Base-by-base conservation (phyloP, 2,329 filamentous ascomycete genomes). In the Aspergillus sp. region DNA sequence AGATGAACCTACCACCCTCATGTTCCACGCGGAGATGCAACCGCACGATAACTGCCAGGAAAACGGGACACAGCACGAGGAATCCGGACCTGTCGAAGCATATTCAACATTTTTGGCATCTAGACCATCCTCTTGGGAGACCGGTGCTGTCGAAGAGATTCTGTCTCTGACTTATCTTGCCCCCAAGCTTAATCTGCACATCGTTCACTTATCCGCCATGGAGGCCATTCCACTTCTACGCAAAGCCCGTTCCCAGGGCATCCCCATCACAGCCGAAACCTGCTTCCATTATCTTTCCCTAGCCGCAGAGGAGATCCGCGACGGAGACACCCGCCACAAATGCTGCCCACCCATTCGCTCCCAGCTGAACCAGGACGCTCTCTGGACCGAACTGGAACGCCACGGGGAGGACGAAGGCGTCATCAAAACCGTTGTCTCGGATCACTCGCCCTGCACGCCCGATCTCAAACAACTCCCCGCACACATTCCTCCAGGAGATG, bases 1-100 rank as follows among this genome's bases (percentile, higher is more conserved):
- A 51, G 83, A 88, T 58, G 80, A 84, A 46, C 80, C 88, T 15
- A 97, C 93, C 2, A 95, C 90, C 0, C 82, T 97, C 60, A 97
- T 98, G 91, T 98, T 98, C 74, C 93, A 98, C 65, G 93, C 93
- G 48, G 93, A 98, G 70, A 97, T 96, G 90, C 84, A 94, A 10
- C 90, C 91, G n/a, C 73, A 86, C 44, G 81, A 82, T 56, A 90
- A 88, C 0, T 86, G 90, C 2, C 86, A 87, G 46, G 88, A 93
- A 65, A 30, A 5, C 25, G 10, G 25, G 82, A 83, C 22, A 83
- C n/a, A 35, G 7, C 33, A 89, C 3, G 85, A 88, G 60, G 70
- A 72, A 22, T 87, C 86, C 0, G 74, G 88, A 13, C 82, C 85
- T 9, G 74, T 90, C 22, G 84, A 84, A 46, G 76, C 84, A 25